A percentile compares a stretch with the other conserved stretches of the same genome.
phyloP scores from a whole-genome alignment of 257 asterid genomes.

The Cordia subcordata region DNA sequence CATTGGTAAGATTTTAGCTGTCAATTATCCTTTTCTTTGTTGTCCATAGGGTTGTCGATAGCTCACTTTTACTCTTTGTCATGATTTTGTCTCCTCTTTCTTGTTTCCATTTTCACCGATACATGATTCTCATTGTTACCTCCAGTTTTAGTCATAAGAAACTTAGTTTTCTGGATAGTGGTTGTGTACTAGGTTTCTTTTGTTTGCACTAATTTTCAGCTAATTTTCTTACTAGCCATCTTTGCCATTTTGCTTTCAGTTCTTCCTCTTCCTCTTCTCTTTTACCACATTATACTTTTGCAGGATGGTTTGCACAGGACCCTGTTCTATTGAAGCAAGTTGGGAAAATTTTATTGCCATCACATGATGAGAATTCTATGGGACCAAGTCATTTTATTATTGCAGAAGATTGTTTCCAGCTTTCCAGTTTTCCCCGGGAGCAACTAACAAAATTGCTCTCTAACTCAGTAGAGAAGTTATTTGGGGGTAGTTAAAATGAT shows the following conservation, averaged over 20 bases:
- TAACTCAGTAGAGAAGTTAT: conserved; percentile 39
- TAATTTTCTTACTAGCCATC: no score
- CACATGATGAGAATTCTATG: conserved; percentile 22
- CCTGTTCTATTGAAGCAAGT: conserved; percentile 59
- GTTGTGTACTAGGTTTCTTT: no score
- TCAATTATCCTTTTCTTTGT: no score
- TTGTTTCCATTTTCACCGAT: no score
- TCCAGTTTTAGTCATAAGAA: no score
- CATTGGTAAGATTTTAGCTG: no score
- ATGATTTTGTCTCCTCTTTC: no score
- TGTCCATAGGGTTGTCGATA: no score
- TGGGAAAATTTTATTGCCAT: conserved; percentile 51
- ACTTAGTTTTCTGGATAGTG: no score
- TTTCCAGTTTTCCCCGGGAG: conserved; percentile 36
- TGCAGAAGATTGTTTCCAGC: conserved; percentile 86
- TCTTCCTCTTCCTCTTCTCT: neutral
- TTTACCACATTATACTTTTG: conserved; percentile 3
- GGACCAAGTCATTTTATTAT: conserved; percentile 38
- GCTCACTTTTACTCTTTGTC: no score
- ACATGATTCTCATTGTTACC: no score
- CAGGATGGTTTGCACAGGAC: conserved; percentile 95
- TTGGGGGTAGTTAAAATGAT: conserved; percentile 44
- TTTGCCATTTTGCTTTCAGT: neutral
- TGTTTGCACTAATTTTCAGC: no score
- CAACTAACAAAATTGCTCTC: conserved; percentile 31